Evolutionary conservation across 1,284 basidiomycete genomes (phyloP), one percentile per base, ranked within the genome.

Genomic region (Prillingera fragicola): DNA sequence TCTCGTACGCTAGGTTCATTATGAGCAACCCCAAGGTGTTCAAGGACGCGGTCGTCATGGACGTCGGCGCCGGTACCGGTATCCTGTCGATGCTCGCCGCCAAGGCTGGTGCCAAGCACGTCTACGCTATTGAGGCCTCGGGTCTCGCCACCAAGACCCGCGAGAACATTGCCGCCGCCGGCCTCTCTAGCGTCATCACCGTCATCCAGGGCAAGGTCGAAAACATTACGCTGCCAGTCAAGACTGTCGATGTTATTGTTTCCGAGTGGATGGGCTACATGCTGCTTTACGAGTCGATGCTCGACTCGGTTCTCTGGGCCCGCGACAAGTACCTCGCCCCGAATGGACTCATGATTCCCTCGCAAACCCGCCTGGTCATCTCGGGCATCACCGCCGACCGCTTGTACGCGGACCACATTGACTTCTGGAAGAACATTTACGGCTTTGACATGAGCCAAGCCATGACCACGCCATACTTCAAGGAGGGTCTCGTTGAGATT

Each of bases 221-320:
- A 69, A 81, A 90, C 31, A 82, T 96, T 45, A 69, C 69, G 8
- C 72, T 87, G 9, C 67, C 71, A 1, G 83, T 87, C 3, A 80
- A 82, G 19, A 75, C 80, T 13, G 91, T 97, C 26, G 92, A 97
- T 66, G 78, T 97, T 40, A 90, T 98, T 64, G 77, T 97, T 38
- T 91, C 87, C 23, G 94, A 98, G 71, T 98, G 94, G 94, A 97
- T 97, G 94, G 71, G 88, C 4, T 91, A 91, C 63, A 85, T 85
- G 26, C 75, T 91, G 19, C 77, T 95, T 18, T 97, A 97, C 70
- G 94, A 98, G 71, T 88, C 85, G 34, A 97, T 97, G 94, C 78
- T 97, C 19, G 92, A 96, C 67, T 95, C 90, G 0, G 94, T 97
- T 6, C 74, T 98, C 9, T 29, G 38, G 21, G 50, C 50, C 4